phyloP scores from a whole-genome alignment of 495 filamentous ascomycete species.

The Penicilliopsis zonata region DNA sequence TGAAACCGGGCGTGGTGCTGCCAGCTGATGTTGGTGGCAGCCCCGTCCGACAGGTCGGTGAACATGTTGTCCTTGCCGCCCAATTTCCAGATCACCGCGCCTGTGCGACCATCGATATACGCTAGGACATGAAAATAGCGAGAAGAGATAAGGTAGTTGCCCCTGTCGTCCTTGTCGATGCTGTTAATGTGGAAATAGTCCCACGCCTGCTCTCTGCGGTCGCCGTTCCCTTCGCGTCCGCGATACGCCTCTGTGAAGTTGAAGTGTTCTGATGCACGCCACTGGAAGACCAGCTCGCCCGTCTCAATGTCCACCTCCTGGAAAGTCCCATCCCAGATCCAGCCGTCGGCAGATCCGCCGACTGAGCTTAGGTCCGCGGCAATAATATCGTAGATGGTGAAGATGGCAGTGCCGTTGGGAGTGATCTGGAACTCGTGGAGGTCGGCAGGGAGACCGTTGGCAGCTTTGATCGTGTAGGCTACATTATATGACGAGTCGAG shows the following conservation, averaged over 20 bases:
- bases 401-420: conserved; percentile 34
- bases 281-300: conserved; percentile 28
- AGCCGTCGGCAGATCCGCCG: conserved; percentile 29
- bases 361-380: conserved; percentile 26
- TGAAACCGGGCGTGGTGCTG: conserved; percentile 27
- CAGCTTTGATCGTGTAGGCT: conserved; percentile 26
- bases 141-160: conserved; percentile 33
- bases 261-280: conserved; percentile 28
- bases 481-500: conserved; percentile 37
- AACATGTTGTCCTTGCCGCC: conserved; percentile 32
- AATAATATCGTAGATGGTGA: conserved; percentile 34
- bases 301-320: conserved; percentile 38
- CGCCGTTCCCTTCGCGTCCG: conserved; percentile 11
- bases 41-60: conserved; percentile 22
- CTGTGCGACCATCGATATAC: conserved; percentile 19
- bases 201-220: conserved; percentile 17
- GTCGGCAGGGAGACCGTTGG: conserved; percentile 17
- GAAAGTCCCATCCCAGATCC: conserved; percentile 38
- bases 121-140: conserved; percentile 27
- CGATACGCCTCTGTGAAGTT: conserved; percentile 15
- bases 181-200: conserved; percentile 39
- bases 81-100: conserved; percentile 28
- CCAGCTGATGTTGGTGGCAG: conserved; percentile 32
- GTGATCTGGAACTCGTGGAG: conserved; percentile 39
- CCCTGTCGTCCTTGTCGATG: conserved; percentile 25